Base-by-base conservation (phyloP, 345 rosid genomes). In the Geranium rotundifolium region DNA sequence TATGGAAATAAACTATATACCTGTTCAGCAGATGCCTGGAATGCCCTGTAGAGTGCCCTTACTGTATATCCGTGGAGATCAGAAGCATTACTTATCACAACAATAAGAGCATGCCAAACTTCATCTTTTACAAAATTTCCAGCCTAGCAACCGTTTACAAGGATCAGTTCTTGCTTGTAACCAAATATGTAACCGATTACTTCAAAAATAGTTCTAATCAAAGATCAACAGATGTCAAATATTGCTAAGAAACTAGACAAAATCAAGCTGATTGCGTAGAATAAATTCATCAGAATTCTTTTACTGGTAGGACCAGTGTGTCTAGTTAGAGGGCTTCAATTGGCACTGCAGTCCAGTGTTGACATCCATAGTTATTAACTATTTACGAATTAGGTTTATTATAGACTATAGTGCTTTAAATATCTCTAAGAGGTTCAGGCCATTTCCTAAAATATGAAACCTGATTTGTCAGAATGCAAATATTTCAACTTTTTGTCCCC, bases 101-200 rank as follows among this genome's bases (percentile, higher is more conserved):
- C 95, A 73, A 95, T 77, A 69, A 95, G 95, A 62, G 85, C 92
- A 79, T 90, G 88, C 90, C 99, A 95, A 29, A 90, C 97, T 74
- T 95, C 99, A 85, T 88, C 95, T 76, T 90, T 95, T 62, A 95
- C 97, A 77, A 88, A 88, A 75, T 84, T 86, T 79, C 99, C 97
- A 83, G 99, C 96, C 99, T 95, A 76, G 81, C 67, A 84, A 71
- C 77, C 81, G 73, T 60, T 74, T 57, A 76, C 58, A 62, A 61
- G 69, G 52, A 76, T 73, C 69, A 68, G 69, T 64, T 62, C 56
- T 68, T 62, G 57, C 69, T 70, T 55, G 52, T 58, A 71, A 49
- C n/a, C 34, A 65, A 58, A 70, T 37, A 62, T 63, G 57, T 58
- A 63, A 57, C 12, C 39, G 7, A 19, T 41, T 37, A 0, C 15